Evolutionary conservation across 2,329 filamentous ascomycete genomes (phyloP).

Genomic region (Lecanosticta acicola): DNA sequence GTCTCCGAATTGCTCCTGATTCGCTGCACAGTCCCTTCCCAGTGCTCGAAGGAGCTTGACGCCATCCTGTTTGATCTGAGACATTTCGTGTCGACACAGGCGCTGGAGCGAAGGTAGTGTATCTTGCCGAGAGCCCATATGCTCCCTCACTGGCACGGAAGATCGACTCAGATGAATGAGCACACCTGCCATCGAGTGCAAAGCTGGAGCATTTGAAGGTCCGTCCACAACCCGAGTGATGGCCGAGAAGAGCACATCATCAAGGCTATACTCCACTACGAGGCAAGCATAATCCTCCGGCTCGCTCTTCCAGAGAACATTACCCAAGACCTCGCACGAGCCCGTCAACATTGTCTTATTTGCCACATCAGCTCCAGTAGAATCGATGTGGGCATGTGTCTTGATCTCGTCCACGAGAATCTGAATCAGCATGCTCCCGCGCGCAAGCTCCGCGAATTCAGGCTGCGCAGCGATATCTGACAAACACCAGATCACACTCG

Average conservation of each 20-base stretch:
- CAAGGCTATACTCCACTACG: slow-evolving; percentile 9
- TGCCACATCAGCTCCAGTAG: background rate
- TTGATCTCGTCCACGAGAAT: background rate
- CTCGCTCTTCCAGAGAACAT: slow-evolving; percentile 21
- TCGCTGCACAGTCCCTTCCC: slow-evolving; percentile 22
- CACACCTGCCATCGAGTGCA: slow-evolving; percentile 28
- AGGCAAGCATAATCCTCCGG: slow-evolving; percentile 8
- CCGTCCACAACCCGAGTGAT: slow-evolving; percentile 5
- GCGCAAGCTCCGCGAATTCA: slow-evolving; percentile 14
- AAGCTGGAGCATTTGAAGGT: slow-evolving; percentile 18
- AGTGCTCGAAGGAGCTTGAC: slow-evolving; percentile 26
- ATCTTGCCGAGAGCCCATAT: slow-evolving; percentile 16
- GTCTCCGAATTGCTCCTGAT: slow-evolving; percentile 23
- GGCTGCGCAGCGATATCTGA: slow-evolving; percentile 27
- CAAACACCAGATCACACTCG: slow-evolving; percentile 27
- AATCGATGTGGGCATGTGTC: too few species aligned
- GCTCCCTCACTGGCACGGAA: slow-evolving; percentile 17
- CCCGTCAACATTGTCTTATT: slow-evolving; percentile 13
- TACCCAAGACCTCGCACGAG: slow-evolving; percentile 28
- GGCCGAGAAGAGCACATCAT: slow-evolving; percentile 12
- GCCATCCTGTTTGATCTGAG: slow-evolving; percentile 25
- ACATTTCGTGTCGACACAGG: slow-evolving; percentile 23
- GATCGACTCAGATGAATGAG: slow-evolving; percentile 27
- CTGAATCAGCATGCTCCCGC: slow-evolving; percentile 1
- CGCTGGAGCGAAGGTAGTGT: slow-evolving; percentile 15